Evolutionary conservation across 371 early-diverging fungal genomes (phyloP).

Genomic region (Saksenaea vasiformis): DNA sequence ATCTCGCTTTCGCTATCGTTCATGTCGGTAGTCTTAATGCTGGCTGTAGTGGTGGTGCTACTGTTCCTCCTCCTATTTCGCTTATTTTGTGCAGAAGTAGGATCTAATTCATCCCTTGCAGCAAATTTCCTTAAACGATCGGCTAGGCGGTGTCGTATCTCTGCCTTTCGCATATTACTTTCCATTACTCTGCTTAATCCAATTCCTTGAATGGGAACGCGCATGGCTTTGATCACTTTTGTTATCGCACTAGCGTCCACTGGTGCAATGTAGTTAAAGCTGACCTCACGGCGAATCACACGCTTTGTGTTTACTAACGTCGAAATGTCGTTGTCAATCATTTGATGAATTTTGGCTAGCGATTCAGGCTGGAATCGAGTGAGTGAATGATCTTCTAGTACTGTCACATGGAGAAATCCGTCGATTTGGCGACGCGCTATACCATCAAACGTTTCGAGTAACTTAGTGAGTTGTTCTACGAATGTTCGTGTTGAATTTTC

Average conservation of each 20-base stretch:
- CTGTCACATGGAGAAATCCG: slow-evolving; percentile 23
- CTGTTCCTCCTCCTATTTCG: neutral
- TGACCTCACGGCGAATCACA: slow-evolving; percentile 37
- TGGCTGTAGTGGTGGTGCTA: neutral
- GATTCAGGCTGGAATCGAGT: slow-evolving; percentile 17
- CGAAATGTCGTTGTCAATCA: slow-evolving; percentile 25
- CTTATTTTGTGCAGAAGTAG: neutral
- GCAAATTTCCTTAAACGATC: slow-evolving; percentile 18
- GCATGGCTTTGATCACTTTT: slow-evolving; percentile 33
- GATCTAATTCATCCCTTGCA: slow-evolving; percentile 15
- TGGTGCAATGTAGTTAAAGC: slow-evolving; percentile 40
- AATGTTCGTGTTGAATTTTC: slow-evolving; percentile 44
- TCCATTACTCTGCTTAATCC: slow-evolving; percentile 42
- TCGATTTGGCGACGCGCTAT: slow-evolving; percentile 32
- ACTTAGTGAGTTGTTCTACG: slow-evolving; percentile 34
- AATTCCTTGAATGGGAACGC: slow-evolving; percentile 40
- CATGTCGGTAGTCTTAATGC: slow-evolving; percentile 15
- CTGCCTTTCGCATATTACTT: slow-evolving; percentile 44
- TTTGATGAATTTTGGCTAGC: slow-evolving; percentile 24
- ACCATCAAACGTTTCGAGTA: slow-evolving; percentile 32
- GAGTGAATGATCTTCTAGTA: neutral
- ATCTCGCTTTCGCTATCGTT: slow-evolving; percentile 19
- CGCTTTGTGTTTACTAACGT: slow-evolving; percentile 34
- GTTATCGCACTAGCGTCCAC: slow-evolving; percentile 43
- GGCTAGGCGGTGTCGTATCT: slow-evolving; percentile 12